phyloP scores from a whole-genome alignment of 805 yeast species.

The Ascoidea tarda region DNA sequence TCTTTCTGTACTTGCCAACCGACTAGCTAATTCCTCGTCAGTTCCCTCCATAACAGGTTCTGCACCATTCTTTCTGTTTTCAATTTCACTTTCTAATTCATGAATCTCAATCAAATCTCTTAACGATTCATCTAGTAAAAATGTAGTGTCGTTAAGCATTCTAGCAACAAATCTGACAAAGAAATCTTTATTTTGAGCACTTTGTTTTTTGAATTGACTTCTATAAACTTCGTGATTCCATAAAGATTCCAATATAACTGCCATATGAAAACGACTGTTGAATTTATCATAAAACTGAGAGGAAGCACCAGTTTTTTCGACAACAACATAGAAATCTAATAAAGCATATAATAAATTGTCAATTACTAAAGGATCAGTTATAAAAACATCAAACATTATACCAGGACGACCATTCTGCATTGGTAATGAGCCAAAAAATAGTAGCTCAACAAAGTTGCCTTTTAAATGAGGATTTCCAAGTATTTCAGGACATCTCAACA shows the following conservation, averaged over 20 bases:
- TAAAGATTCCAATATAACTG: constrained; percentile 66
- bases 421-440: constrained; percentile 62
- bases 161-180: constrained; percentile 89
- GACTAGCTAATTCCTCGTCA: constrained; percentile 42
- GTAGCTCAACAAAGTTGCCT: constrained; percentile 65
- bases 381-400: constrained; percentile 53
- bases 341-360: constrained; percentile 67
- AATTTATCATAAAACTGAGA: constrained; percentile 95
- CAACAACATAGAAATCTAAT: constrained; percentile 83
- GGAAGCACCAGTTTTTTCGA: constrained; percentile 91
- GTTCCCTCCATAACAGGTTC: constrained; percentile 18
- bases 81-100: constrained; percentile 51
- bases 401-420: constrained; percentile 46
- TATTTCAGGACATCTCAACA: constrained; percentile 73
- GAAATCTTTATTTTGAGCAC: constrained; percentile 60
- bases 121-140: constrained; percentile 79
- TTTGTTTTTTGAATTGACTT: constrained; percentile 51
- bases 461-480: constrained; percentile 91
- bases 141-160: constrained; percentile 90
- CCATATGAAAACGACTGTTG: constrained; percentile 76
- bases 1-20: constrained; percentile 49
- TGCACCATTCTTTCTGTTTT: constrained; percentile 25
- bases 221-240: constrained; percentile 68
- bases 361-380: constrained; percentile 43
- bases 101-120: constrained; percentile 70